Evolutionary conservation across 2,329 filamentous ascomycete species (phyloP).

Genomic region (Fusarium sp.): DNA sequence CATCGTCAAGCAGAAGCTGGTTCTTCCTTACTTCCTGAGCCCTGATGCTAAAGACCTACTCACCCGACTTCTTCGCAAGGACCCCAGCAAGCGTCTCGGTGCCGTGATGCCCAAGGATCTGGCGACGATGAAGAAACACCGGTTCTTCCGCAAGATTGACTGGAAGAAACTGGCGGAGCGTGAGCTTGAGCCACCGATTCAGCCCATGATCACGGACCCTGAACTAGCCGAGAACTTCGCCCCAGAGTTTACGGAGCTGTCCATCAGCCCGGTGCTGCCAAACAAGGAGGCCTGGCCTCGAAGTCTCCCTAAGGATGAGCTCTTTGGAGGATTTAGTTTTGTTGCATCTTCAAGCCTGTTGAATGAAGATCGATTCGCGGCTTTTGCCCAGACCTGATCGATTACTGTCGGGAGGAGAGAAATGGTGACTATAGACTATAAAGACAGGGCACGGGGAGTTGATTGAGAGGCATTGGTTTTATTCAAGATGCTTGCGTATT

Average conservation of each 20-base stretch:
- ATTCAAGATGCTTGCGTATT: conserved; percentile 2
- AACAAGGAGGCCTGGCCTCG: conserved; percentile 54
- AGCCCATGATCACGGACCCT: conserved; percentile 93
- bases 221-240: conserved; percentile 97
- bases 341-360: conserved; percentile 67
- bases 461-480: neutral
- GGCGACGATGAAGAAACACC: conserved; percentile 84
- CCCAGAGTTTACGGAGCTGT: conserved; percentile 87
- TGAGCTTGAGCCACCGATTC: conserved; percentile 88
- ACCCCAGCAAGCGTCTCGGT: conserved; percentile 89
- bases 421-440: neutral
- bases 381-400: conserved; percentile 35
- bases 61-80: conserved; percentile 88
- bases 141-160: conserved; percentile 97
- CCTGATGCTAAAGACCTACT: conserved; percentile 94
- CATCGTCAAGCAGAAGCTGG: conserved; percentile 91
- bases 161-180: conserved; percentile 87
- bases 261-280: conserved; percentile 76
- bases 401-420: neutral
- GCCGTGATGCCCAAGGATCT: conserved; percentile 90
- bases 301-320: conserved; percentile 60
- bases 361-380: conserved; percentile 57
- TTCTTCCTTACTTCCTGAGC: conserved; percentile 88
- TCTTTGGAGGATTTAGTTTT: conserved; percentile 73
- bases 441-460: neutral